Base-by-base conservation (phyloP, 208 protist genomes). In the Naegleria fowleri region DNA sequence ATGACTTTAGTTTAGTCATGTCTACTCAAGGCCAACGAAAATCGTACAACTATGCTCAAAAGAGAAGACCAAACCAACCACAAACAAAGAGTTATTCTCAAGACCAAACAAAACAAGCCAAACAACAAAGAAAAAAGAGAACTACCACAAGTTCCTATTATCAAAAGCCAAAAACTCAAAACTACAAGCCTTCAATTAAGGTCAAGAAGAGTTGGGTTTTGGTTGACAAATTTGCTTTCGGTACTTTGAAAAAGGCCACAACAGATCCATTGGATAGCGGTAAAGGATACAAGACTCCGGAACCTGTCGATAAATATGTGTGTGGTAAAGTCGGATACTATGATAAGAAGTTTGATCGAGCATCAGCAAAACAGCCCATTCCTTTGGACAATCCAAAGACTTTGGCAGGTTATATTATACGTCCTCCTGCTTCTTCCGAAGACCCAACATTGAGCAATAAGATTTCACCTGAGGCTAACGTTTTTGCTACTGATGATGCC, bases 261-360 rank as follows among this genome's bases (percentile, higher is more conserved):
- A 40, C 85, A 88, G 85, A 58, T 5, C 22, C 67, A 36, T 79
- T 79, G 29, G 67, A 79, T 5, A 79, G 29, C 36, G 67, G 67
- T 79, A 79, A 79, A 79, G 67, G 67, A 79, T 79, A 48, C 41
- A 39, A 36, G 40, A 51, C 33, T 38, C 85, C 85, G 1, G n/a
- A 88, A 88, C n/a, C 29, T 29, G 41, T 43, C 4, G 85, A 88
- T 58, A 11, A 5, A 11, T 25, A 58, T 15, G n/a, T 58, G 5
- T 88, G 85, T 58, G 85, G 85, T 88, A 33, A 58, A 22, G 7
- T 88, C 0, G 39, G 13, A 58, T 51, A 36, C n/a, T 88, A 88
- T 58, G 85, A 88, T 13, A 88, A 58, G 41, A 88, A 58, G 41
- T 88, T 88, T 58, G 85, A 88, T 58, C 55, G 43, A 88, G 85